phyloP scores from a whole-genome alignment of 2,329 filamentous ascomycete genomes.

The Hypoxylon sp. region DNA sequence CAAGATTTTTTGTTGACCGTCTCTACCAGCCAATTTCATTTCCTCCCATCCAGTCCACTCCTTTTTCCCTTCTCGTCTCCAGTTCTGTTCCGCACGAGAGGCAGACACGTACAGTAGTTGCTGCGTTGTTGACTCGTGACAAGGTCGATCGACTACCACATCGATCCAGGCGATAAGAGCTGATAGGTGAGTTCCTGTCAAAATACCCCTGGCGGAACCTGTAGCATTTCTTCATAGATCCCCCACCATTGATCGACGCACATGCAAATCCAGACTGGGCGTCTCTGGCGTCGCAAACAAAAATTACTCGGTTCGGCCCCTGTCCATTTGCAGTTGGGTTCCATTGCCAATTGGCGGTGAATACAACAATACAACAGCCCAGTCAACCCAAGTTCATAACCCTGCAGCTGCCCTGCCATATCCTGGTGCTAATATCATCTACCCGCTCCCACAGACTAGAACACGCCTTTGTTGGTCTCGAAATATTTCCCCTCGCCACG shows the following conservation, averaged over 20 bases:
- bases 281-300: slow-evolving; percentile 24
- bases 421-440: slow-evolving; percentile 35
- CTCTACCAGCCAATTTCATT: slow-evolving; percentile 23
- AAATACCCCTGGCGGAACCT: slow-evolving; percentile 26
- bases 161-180: slow-evolving; percentile 27
- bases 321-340: slow-evolving; percentile 38
- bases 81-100: background rate
- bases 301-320: slow-evolving; percentile 30
- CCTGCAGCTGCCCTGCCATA: no score
- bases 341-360: slow-evolving; percentile 49
- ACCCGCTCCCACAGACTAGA: slow-evolving; percentile 35
- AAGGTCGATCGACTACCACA: slow-evolving; percentile 26
- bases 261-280: slow-evolving; percentile 36
- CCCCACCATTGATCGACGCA: slow-evolving; percentile 41
- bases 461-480: slow-evolving; percentile 28
- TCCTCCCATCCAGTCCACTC: slow-evolving; percentile 4
- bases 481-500: slow-evolving; percentile 21
- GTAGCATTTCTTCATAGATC: slow-evolving; percentile 28
- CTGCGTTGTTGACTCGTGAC: slow-evolving; percentile 32
- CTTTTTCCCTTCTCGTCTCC: slow-evolving; percentile 7
- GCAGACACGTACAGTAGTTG: slow-evolving; percentile 17
- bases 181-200: slow-evolving; percentile 38
- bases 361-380: no score
- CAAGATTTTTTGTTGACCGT: slow-evolving; percentile 38
- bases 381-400: slow-evolving; percentile 36